These are phyloP conservation scores for Entonaema liquescens DNA, from an alignment of 495 filamentous ascomycete genomes.

Conservation along the genomic window DNA sequence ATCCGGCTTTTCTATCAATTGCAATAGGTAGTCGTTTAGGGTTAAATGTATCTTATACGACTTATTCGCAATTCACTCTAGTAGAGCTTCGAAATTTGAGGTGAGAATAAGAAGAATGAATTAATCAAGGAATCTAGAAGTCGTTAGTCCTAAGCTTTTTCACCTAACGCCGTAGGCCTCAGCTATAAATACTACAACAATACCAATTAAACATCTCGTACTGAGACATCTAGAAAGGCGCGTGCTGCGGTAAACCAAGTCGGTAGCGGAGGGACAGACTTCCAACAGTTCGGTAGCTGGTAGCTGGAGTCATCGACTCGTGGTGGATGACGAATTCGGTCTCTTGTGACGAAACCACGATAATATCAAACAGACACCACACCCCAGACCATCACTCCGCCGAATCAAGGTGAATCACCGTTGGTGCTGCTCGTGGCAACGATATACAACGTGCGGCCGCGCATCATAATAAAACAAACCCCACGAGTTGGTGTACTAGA, in stretches of 20 bases:
- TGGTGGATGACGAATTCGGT: conserved; percentile 29
- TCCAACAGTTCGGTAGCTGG: conserved; percentile 27
- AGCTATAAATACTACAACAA: neutral
- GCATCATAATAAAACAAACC: conserved; percentile 37
- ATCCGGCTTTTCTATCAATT: neutral
- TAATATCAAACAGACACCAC: conserved; percentile 22
- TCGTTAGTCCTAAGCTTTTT: neutral
- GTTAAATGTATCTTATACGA: neutral
- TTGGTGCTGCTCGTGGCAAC: conserved; percentile 7
- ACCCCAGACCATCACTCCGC: conserved; percentile 7
- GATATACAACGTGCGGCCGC: conserved; percentile 27
- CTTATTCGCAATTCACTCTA: neutral
- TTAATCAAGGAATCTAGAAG: neutral
- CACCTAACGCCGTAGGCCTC: conserved; percentile 1
- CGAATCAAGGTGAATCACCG: conserved; percentile 10
- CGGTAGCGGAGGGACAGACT: conserved; percentile 14
- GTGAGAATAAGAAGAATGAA: neutral
- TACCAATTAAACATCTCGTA: conserved; percentile 19
- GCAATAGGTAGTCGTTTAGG: neutral
- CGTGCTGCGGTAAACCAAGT: conserved; percentile 15
- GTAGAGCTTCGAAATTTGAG: neutral
- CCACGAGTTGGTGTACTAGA: conserved; percentile 37
- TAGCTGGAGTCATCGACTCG: conserved; percentile 1
- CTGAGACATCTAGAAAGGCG: conserved; percentile 3
- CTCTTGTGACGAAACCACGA: conserved; percentile 31